Conservation (phyloP, 345 rosid species). For the Adansonia digitata region DNA sequence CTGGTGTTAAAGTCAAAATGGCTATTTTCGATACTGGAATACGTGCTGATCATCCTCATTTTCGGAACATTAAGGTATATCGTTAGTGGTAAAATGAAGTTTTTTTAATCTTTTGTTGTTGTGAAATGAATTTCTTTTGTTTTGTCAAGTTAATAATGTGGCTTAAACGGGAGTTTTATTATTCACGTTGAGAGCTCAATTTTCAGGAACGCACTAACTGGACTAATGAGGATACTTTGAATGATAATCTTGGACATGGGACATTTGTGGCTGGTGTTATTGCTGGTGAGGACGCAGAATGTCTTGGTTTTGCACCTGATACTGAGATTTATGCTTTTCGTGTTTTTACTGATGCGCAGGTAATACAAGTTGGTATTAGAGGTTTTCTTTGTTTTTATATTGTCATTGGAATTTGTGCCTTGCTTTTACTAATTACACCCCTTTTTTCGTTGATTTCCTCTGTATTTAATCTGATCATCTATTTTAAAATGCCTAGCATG, state of each 20-base stretch:
- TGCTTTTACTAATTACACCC: not conserved
- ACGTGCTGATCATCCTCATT: slow-evolving; percentile 87
- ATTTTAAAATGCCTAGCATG: not conserved
- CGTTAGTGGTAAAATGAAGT: not conserved
- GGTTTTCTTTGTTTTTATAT: not conserved
- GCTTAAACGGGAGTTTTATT: slow-evolving; percentile 12
- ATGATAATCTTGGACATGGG: slow-evolving; percentile 99
- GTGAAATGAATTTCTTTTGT: not conserved
- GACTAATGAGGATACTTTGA: slow-evolving; percentile 94
- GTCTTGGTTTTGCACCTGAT: slow-evolving; percentile 97
- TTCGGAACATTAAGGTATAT: slow-evolving; percentile 87
- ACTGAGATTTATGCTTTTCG: slow-evolving; percentile 93
- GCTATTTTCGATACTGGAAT: slow-evolving; percentile 98
- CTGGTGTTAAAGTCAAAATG: slow-evolving; percentile 95
- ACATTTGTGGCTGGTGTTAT: slow-evolving; percentile 98
- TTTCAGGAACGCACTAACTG: slow-evolving; percentile 95
- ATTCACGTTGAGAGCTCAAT: slow-evolving; percentile 21
- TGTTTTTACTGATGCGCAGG: slow-evolving; percentile 97
- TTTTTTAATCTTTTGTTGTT: not conserved
- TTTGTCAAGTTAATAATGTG: not conserved
- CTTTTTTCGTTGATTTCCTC: not conserved
- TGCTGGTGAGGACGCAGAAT: slow-evolving; percentile 82
- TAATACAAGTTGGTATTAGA: slow-evolving; percentile 46
- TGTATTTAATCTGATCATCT: not conserved
- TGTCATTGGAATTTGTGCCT: not conserved